Base-by-base conservation (phyloP, 1,284 basidiomycete genomes). In the Fomitopsis palustris region DNA sequence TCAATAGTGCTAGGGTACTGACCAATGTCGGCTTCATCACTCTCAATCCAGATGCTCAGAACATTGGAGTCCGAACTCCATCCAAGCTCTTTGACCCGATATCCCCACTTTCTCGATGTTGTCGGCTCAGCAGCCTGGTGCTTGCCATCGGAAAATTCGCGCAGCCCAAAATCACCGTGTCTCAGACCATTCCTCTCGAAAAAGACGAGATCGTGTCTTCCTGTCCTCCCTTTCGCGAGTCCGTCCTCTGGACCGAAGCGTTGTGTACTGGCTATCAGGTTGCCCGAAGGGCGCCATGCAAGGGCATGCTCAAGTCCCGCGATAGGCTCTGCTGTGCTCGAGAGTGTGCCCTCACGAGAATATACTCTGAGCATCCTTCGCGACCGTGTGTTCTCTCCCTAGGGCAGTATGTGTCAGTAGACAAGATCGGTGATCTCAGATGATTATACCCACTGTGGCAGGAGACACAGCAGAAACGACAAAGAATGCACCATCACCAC, bases 151-250 rank as follows among this genome's bases (percentile, higher is more conserved):
- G 14, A 25, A 45, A 43, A 70, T 70, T 84, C 82, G 42, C 87
- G 76, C 58, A 98, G 69, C 53, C 80, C 82, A 72, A 98, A 98
- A 54, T 97, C 95, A 10, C 95, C 93, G 68, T 97, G 92, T 56
- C 95, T 78, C 60, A 99, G 74, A 0, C 96, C 97, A 72, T 99
- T 99, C 64, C 94, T 80, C 76, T 99, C 96, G 64, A 98, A 95
- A 74, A 99, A 98, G 0, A 98, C 87, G 1, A 99, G 79, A 66
- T 97, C 94, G 69, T 96, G 91, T 55, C 90, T 80, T 4, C 83
- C 88, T 35, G 80, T 80, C 54, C 78, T 81, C 0, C 90, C 90
- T 42, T 83, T 78, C 3, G 88, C 89, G 42, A 87, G 85, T 19
- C 87, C 85, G 0, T 92, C 65, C 29, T 67, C 61, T 19, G 56